Base-by-base conservation (phyloP, 1,284 basidiomycete species). In the Volvariella volvacea region DNA sequence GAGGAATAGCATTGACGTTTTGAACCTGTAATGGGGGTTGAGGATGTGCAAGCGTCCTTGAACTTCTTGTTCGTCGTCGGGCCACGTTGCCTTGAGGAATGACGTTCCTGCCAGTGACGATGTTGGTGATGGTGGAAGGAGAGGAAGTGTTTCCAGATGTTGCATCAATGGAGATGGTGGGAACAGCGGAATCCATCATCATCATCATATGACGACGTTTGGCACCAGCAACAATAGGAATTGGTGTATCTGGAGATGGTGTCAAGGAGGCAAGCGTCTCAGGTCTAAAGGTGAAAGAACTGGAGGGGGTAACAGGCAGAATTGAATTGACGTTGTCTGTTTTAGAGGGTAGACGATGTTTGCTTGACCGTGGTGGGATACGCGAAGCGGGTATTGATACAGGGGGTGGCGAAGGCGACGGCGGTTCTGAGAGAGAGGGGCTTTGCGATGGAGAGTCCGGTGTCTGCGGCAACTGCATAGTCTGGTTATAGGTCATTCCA, bases 171-270 rank as follows among this genome's bases (percentile, higher is more conserved):
- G 62, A 50, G 12, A 57, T 52, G 0, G 66, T 50, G 3, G 68
- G 49, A 14, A 68, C 53, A 19, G 64, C 48, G 0, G 74, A 62
- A 51, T 76, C 75, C 74, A 78, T 76, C 73, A 79, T 75, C 76
- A 79, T 80, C 53, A 78, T 70, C 0, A 74, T 74, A 50, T 79
- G 76, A 28, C 77, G 68, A 10, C 76, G 70, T 54, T 79, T 80
- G 9, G 63, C 55, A 28, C 67, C 61, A 4, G 66, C 58, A 12
- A 63, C 51, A 43, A 67, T 54, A 43, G 64, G 53, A 40, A 65
- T 58, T 19, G 64, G 62, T 25, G 64, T 57, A 17, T 71, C 65
- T 9, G 60, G 39, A 21, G 58, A 54, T 20, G 58, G 51, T 25
- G 50, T 45, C 21, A 52, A 41, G 30, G 60, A 46, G 22, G 49